Conservation (phyloP, 495 filamentous ascomycete species). For the Penicillium paxilli region DNA sequence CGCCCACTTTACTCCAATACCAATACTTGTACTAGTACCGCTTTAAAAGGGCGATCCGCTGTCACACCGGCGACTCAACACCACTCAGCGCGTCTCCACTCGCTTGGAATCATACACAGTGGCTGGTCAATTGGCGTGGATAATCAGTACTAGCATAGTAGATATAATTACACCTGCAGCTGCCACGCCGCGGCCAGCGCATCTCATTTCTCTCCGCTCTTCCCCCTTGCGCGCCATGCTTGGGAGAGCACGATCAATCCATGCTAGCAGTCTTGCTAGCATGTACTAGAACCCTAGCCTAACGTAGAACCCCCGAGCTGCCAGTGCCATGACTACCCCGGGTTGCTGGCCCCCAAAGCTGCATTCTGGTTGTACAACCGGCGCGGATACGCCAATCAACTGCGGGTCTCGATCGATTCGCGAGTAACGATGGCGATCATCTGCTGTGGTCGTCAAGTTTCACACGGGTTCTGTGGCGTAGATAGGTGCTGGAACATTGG, state of each 20-base stretch:
- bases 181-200: slow-evolving; percentile 43
- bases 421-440: slow-evolving; percentile 23
- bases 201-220: slow-evolving; percentile 14
- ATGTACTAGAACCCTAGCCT: slow-evolving; percentile 6
- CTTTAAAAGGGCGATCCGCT: slow-evolving; percentile 35
- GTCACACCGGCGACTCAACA: slow-evolving; percentile 37
- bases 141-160: too few relatives aligned
- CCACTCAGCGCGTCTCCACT: slow-evolving; percentile 36
- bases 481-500: too few relatives aligned
- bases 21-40: too few relatives aligned
- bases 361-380: slow-evolving; percentile 17
- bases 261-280: too few relatives aligned
- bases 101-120: slow-evolving; percentile 16
- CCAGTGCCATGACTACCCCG: slow-evolving; percentile 13
- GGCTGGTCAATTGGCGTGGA: slow-evolving; percentile 25
- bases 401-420: slow-evolving; percentile 11
- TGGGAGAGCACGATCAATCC: background rate
- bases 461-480: background rate
- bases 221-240: slow-evolving; percentile 15
- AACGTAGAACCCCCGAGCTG: slow-evolving; percentile 12
- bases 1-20: slow-evolving; percentile 10
- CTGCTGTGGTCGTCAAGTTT: slow-evolving; percentile 15
- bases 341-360: slow-evolving; percentile 12
- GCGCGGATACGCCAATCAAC: slow-evolving; percentile 22
- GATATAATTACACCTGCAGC: slow-evolving; percentile 32